Conservation (phyloP, 2,329 filamentous ascomycete species). For the Fusarium verrucosum region DNA sequence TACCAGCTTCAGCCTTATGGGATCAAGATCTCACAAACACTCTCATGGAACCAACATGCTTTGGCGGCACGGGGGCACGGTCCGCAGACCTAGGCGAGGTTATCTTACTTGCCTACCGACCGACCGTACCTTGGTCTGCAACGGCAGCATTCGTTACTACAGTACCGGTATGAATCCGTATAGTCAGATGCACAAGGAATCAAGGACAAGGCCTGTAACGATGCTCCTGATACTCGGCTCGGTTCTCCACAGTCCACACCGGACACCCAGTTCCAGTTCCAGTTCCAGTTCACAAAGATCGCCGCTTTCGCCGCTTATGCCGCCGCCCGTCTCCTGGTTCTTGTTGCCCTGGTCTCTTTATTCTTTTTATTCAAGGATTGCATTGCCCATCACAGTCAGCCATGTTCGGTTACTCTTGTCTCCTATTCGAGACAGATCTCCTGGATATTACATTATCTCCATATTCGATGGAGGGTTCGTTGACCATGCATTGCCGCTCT, state of each 20-base stretch:
- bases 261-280: constrained; percentile 15
- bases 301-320: constrained; percentile 1
- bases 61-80: constrained; percentile 17
- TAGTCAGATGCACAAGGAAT: too few relatives aligned
- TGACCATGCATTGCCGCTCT: not conserved
- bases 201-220: too few relatives aligned
- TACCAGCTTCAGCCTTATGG: constrained; percentile 24
- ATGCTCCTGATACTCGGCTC: constrained; percentile 14
- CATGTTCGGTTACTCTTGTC: constrained; percentile 1
- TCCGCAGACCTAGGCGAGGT: constrained; percentile 7
- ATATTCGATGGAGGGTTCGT: not conserved
- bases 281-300: constrained; percentile 22
- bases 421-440: constrained; percentile 19
- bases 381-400: not conserved
- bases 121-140: too few relatives aligned
- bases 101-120: too few relatives aligned
- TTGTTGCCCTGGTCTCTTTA: not conserved
- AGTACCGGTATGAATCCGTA: not conserved
- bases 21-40: constrained; percentile 8
- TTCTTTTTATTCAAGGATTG: not conserved
- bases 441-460: not conserved
- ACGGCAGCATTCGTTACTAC: not conserved
- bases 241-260: constrained; percentile 28
- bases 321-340: constrained; percentile 14
- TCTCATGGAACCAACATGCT: constrained; percentile 7